Evolutionary conservation across 768 basidiomycete species (phyloP).

Genomic region (Lentinula boryana): DNA sequence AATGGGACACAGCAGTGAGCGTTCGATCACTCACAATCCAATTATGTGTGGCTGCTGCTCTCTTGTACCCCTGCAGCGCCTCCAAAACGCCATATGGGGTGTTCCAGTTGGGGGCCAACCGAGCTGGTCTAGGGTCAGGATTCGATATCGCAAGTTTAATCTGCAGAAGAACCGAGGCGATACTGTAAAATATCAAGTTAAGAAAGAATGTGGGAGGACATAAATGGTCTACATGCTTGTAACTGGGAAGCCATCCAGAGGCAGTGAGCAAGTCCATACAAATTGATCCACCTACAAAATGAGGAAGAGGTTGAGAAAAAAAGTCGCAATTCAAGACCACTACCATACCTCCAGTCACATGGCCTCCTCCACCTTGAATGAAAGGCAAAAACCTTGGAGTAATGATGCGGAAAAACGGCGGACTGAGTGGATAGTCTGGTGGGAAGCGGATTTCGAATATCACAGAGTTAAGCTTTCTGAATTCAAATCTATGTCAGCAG

Average conservation of each 20-base stretch:
- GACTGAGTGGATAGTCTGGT: constrained; percentile 57
- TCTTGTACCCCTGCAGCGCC: constrained; percentile 55
- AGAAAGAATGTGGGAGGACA: background rate
- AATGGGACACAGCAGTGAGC: background rate
- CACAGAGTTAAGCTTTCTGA: constrained; percentile 54
- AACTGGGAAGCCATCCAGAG: constrained; percentile 66
- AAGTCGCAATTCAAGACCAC: background rate
- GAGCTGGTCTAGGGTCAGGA: constrained; percentile 56
- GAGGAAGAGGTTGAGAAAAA: constrained; percentile 1
- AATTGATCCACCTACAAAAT: constrained; percentile 52
- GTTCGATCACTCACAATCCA: constrained; percentile 40
- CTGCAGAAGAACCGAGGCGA: constrained; percentile 50
- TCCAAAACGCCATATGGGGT: constrained; percentile 49
- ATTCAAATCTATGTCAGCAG: background rate
- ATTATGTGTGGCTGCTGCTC: constrained; percentile 59
- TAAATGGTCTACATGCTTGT: constrained; percentile 32
- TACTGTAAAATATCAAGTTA: constrained; percentile 19
- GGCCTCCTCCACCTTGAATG: constrained; percentile 63
- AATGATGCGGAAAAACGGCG: constrained; percentile 73
- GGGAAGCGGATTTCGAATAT: constrained; percentile 73
- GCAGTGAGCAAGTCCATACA: constrained; percentile 70
- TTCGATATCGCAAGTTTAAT: constrained; percentile 68
- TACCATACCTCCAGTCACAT: constrained; percentile 45
- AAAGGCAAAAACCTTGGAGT: constrained; percentile 71
- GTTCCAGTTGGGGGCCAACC: constrained; percentile 48